phyloP scores from a whole-genome alignment of 1,284 basidiomycete genomes.

The Heterobasidion occidentale region DNA sequence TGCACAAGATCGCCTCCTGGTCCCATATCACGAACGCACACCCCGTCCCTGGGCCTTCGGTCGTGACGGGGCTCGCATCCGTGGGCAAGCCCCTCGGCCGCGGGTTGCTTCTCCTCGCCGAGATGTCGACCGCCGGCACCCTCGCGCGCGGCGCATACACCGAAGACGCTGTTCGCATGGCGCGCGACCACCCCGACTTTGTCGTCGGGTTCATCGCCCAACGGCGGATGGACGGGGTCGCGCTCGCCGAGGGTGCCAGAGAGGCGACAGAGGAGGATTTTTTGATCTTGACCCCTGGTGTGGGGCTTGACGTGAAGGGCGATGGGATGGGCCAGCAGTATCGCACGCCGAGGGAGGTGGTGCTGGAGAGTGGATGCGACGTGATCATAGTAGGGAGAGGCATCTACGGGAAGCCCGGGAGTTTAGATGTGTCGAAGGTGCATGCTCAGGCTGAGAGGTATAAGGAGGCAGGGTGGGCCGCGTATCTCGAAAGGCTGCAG shows the following conservation, averaged over 20 bases:
- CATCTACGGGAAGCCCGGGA: slow-evolving; percentile 75
- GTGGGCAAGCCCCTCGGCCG: slow-evolving; percentile 82
- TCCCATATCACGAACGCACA: slow-evolving; percentile 98
- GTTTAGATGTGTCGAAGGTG: slow-evolving; percentile 51
- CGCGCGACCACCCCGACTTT: slow-evolving; percentile 73
- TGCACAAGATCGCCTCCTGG: slow-evolving; percentile 94
- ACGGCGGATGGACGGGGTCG: slow-evolving; percentile 69
- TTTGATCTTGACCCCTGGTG: slow-evolving; percentile 89
- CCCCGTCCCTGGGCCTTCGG: slow-evolving; percentile 88
- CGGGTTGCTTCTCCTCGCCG: slow-evolving; percentile 87
- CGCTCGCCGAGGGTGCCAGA: slow-evolving; percentile 23
- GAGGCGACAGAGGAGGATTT: slow-evolving; percentile 61
- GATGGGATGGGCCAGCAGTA: slow-evolving; percentile 97
- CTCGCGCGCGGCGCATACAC: slow-evolving; percentile 86
- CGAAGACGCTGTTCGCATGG: slow-evolving; percentile 81
- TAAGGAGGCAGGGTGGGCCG: slow-evolving; percentile 83
- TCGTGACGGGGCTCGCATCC: slow-evolving; percentile 82
- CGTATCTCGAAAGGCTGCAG: slow-evolving; percentile 54
- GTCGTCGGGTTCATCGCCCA: slow-evolving; percentile 96
- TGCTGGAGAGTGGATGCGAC: slow-evolving; percentile 86
- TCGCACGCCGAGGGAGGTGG: slow-evolving; percentile 82
- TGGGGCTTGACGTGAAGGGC: slow-evolving; percentile 77
- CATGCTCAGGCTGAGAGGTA: slow-evolving; percentile 78
- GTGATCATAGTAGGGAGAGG: slow-evolving; percentile 98
- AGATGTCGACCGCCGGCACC: slow-evolving; percentile 92